Percentiles rank a stretch among this genome's conserved stretches.
Conservation (phyloP, 73 alveolate species). For the Paramecium primaurelia region DNA sequence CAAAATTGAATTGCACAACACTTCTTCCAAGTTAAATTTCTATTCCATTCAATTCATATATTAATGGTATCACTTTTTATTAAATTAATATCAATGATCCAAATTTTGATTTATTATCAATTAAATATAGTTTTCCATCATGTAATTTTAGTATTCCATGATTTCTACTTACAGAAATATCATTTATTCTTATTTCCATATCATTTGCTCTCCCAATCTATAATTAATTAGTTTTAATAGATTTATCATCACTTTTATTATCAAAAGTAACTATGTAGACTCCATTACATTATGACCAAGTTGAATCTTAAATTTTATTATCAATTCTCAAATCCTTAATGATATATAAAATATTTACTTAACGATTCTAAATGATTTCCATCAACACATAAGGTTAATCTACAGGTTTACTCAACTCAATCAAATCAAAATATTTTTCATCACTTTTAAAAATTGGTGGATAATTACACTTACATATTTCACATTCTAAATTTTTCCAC, state of each 20-base stretch:
- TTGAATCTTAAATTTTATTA: background rate
- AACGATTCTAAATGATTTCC: background rate
- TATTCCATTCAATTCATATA: background rate
- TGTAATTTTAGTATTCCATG: conserved; percentile 66
- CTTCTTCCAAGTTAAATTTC: background rate
- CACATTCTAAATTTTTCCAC: conserved; percentile 82
- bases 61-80: background rate
- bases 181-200: conserved; percentile 75
- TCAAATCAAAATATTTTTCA: conserved; percentile 44
- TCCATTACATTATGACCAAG: background rate
- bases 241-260: background rate
- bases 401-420: background rate
- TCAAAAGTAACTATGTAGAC: conserved; percentile 12
- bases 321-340: background rate
- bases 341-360: background rate
- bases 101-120: conserved; percentile 81
- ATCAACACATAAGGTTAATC: conserved; percentile 22
- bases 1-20: background rate
- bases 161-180: conserved; percentile 78
- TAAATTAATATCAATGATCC: conserved; percentile 68
- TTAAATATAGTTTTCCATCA: conserved; percentile 59
- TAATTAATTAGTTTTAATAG: background rate
- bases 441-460: conserved; percentile 65
- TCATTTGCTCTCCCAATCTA: conserved; percentile 76
- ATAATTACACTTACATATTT: conserved; percentile 80